Evolutionary conservation across 257 asterid species (phyloP).

Genomic region (Oldenlandia corymbosa): DNA sequence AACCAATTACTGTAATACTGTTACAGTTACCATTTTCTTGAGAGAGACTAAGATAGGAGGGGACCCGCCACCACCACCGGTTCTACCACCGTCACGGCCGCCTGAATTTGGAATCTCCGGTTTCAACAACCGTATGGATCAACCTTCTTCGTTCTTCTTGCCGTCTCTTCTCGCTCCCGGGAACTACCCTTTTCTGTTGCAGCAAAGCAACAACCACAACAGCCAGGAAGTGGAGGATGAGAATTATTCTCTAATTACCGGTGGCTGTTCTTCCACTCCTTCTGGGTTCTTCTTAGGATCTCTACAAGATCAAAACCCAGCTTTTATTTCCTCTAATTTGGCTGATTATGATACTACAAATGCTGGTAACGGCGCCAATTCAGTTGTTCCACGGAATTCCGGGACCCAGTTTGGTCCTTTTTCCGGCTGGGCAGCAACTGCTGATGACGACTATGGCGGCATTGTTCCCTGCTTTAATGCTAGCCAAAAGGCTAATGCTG

Average conservation of each 20-base stretch:
- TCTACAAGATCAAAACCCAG: not conserved
- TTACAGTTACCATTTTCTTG: no score
- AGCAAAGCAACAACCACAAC: not conserved
- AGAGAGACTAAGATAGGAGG: no score
- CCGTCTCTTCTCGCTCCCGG: not conserved
- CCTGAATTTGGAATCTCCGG: no score
- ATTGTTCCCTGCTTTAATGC: not conserved
- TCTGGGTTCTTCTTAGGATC: constrained; percentile 1
- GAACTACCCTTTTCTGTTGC: not conserved
- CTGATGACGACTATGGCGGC: not conserved
- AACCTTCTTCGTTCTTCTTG: not conserved
- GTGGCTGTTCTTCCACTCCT: not conserved
- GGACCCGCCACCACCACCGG: no score
- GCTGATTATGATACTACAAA: not conserved
- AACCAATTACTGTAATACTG: no score
- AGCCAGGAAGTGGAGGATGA: no score
- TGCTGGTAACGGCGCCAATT: no score
- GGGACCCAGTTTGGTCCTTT: constrained; percentile 1
- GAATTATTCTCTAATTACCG: not conserved
- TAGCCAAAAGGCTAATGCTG: constrained; percentile 8
- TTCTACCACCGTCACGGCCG: no score
- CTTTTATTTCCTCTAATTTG: constrained; percentile 9
- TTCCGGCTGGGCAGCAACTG: not conserved
- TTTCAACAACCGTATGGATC: not conserved
- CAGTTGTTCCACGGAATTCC: not conserved